phyloP scores from a whole-genome alignment of 208 protist species.

The Crithidia acanthocephali region DNA sequence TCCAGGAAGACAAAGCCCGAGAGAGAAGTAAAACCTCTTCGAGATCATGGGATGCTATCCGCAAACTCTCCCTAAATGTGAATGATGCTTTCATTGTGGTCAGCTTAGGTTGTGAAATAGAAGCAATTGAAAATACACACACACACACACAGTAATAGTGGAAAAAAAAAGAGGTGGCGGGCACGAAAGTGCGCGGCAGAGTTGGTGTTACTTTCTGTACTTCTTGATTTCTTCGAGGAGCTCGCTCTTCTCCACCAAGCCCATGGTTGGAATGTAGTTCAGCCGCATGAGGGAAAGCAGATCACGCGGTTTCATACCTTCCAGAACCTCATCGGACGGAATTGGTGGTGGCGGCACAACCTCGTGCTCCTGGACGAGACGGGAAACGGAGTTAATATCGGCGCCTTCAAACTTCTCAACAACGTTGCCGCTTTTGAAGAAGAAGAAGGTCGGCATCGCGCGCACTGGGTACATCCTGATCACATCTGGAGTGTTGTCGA shows the following conservation, averaged over 20 bases:
- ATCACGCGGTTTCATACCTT: slow-evolving; percentile 51
- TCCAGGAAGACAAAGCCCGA: too few relatives aligned
- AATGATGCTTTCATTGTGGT: too few relatives aligned
- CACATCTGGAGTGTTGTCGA: slow-evolving; percentile 54
- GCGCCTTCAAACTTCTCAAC: slow-evolving; percentile 69
- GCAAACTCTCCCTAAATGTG: too few relatives aligned
- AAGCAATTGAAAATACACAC: too few relatives aligned
- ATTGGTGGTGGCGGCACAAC: slow-evolving; percentile 52
- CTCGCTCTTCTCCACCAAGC: slow-evolving; percentile 63
- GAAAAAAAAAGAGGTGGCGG: slow-evolving; percentile 31
- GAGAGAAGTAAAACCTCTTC: not conserved
- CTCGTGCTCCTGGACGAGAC: slow-evolving; percentile 51
- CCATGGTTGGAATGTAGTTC: slow-evolving; percentile 48
- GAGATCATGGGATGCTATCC: slow-evolving; percentile 15
- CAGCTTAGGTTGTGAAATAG: too few relatives aligned
- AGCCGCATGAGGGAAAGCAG: slow-evolving; percentile 57
- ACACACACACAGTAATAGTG: too few relatives aligned
- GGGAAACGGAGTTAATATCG: slow-evolving; percentile 48
- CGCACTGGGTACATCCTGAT: slow-evolving; percentile 52
- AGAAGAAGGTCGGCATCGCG: slow-evolving; percentile 73
- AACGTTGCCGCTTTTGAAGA: slow-evolving; percentile 62
- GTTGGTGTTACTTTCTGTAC: slow-evolving; percentile 39
- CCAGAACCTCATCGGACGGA: slow-evolving; percentile 56
- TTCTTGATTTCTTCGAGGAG: slow-evolving; percentile 62
- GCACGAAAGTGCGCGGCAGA: too few relatives aligned